A percentile compares a stretch with the other conserved stretches of the same genome.
These are phyloP conservation scores for Cantharellus anzutake DNA, from an alignment of 768 basidiomycete species.

Conservation along the genomic window DNA sequence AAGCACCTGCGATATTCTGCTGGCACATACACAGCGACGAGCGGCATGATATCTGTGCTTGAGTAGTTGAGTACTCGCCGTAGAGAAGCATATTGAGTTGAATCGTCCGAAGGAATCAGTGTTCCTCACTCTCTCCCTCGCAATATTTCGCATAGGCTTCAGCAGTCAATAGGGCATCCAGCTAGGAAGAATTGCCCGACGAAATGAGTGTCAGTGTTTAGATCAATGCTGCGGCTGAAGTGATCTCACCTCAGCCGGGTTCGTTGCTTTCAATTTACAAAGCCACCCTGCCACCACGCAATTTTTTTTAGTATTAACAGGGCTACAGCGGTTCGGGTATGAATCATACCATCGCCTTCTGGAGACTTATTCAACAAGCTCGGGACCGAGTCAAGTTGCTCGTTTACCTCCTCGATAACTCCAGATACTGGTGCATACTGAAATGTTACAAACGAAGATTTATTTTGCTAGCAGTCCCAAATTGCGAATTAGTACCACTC, in stretches of 20 bases:
- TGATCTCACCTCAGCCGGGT: constrained; percentile 49
- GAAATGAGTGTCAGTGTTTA: not conserved
- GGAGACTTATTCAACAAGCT: constrained; percentile 77
- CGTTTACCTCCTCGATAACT: constrained; percentile 61
- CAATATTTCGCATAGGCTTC: constrained; percentile 56
- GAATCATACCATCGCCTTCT: constrained; percentile 51
- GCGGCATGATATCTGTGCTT: not conserved
- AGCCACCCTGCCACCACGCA: constrained; percentile 57
- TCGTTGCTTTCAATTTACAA: constrained; percentile 71
- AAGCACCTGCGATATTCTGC: not conserved
- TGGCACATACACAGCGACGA: not conserved
- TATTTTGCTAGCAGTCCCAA: constrained; percentile 4
- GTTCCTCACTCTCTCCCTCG: constrained; percentile 15
- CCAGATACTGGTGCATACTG: constrained; percentile 92
- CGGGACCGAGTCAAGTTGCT: constrained; percentile 42
- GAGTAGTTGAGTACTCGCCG: no score
- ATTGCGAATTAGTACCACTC: constrained; percentile 6
- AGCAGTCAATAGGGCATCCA: constrained; percentile 50
- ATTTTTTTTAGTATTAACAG: no score
- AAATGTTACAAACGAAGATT: not conserved
- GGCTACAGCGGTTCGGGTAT: no score
- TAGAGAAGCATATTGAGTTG: no score
- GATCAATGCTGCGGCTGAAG: not conserved
- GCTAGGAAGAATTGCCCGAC: constrained; percentile 19
- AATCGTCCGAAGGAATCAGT: not conserved